phyloP scores from a whole-genome alignment of 176 grass and related monocot species.

The Paspalum notatum region DNA sequence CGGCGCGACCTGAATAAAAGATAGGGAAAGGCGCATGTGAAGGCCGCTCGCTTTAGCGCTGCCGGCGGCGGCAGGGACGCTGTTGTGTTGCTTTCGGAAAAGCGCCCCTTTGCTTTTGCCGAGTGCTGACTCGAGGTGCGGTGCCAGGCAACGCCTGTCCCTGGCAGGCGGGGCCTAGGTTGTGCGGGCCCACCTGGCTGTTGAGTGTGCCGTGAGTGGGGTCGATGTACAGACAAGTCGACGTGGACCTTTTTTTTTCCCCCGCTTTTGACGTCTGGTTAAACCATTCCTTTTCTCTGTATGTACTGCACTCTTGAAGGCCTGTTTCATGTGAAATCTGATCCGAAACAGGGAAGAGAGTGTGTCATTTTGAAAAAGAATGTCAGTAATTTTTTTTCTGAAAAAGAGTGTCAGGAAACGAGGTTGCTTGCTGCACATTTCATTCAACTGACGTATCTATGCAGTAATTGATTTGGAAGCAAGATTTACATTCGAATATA shows the following conservation, averaged over 20 bases:
- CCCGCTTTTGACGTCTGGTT: neutral
- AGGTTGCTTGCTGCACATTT: conserved; percentile 4
- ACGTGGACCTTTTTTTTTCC: neutral
- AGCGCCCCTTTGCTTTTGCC: neutral
- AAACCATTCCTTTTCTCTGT: neutral
- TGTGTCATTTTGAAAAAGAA: conserved; percentile 1
- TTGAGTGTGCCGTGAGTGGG: neutral
- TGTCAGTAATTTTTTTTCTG: neutral
- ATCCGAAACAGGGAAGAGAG: neutral
- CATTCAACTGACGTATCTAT: neutral
- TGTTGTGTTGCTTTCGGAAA: conserved; percentile 24
- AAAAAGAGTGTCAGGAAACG: neutral
- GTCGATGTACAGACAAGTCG: neutral
- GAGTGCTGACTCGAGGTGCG: neutral
- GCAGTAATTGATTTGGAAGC: neutral
- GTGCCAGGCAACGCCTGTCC: too few relatives aligned
- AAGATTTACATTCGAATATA: neutral
- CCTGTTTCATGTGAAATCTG: neutral
- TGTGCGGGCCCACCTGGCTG: neutral
- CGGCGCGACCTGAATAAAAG: neutral
- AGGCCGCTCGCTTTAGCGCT: conserved; percentile 12
- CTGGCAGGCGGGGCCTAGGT: neutral
- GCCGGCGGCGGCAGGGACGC: conserved; percentile 20
- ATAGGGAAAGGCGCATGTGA: conserved; percentile 27
- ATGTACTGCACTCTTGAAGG: too few relatives aligned